phyloP scores from a whole-genome alignment of 2,329 filamentous ascomycete species.

The Clathrospora elynae region DNA sequence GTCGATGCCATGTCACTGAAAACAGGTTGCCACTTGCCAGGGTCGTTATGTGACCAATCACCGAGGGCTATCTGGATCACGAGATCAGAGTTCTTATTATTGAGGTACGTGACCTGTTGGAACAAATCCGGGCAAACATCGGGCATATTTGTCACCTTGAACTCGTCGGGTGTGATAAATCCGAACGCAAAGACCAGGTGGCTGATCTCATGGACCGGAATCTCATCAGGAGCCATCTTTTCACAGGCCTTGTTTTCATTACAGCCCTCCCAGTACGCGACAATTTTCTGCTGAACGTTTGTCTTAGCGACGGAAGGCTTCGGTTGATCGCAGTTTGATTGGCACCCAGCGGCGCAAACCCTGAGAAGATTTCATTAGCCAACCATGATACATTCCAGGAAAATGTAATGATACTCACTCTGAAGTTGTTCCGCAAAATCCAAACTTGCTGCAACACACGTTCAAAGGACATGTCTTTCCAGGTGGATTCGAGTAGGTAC shows the following conservation, averaged over 20 bases:
- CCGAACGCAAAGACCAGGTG: slow-evolving; percentile 21
- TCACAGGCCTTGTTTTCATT: slow-evolving; percentile 1
- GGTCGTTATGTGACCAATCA: slow-evolving; percentile 51
- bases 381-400: too few relatives aligned
- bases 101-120: slow-evolving; percentile 27
- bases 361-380: too few relatives aligned
- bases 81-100: slow-evolving; percentile 34
- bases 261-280: slow-evolving; percentile 25
- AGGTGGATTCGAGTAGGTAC: too few relatives aligned
- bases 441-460: too few relatives aligned
- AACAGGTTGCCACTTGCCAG: slow-evolving; percentile 26
- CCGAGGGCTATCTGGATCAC: slow-evolving; percentile 49
- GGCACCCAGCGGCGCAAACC: too few relatives aligned
- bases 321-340: too few relatives aligned
- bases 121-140: neutral
- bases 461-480: too few relatives aligned
- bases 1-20: slow-evolving; percentile 38
- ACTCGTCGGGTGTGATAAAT: slow-evolving; percentile 11
- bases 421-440: too few relatives aligned
- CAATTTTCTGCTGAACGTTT: too few relatives aligned
- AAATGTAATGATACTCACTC: too few relatives aligned
- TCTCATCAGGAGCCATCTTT: slow-evolving; percentile 9
- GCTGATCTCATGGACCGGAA: slow-evolving; percentile 4
- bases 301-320: too few relatives aligned
- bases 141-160: slow-evolving; percentile 6